Evolutionary conservation across 495 filamentous ascomycete genomes (phyloP).

Genomic region (Neurospora sp.): DNA sequence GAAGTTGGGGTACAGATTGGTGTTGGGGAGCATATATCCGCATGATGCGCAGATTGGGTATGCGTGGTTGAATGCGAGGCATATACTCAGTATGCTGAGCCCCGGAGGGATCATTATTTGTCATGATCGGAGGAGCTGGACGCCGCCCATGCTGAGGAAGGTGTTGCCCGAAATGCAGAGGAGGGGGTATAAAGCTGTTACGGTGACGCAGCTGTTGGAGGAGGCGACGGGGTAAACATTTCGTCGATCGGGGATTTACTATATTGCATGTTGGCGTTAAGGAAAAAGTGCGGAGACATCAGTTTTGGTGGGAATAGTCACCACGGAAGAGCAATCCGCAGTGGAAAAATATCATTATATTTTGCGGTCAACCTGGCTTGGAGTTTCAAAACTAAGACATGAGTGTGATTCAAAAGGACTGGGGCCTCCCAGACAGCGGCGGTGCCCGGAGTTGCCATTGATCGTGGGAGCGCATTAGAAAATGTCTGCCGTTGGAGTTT

Average conservation of each 20-base stretch:
- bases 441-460: not conserved
- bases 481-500: not conserved
- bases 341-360: not conserved
- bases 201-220: constrained; percentile 51
- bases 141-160: constrained; percentile 57
- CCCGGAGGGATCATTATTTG: constrained; percentile 72
- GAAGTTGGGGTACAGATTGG: constrained; percentile 51
- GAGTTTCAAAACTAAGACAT: not conserved
- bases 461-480: not conserved
- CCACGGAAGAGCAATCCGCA: not conserved
- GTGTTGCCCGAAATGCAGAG: constrained; percentile 60
- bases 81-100: constrained; percentile 66
- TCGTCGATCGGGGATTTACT: not conserved
- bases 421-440: not conserved
- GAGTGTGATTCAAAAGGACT: not conserved
- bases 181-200: constrained; percentile 58
- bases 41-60: constrained; percentile 72
- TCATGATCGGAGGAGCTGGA: constrained; percentile 75
- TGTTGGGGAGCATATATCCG: constrained; percentile 75
- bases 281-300: not conserved
- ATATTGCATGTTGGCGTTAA: not conserved
- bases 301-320: not conserved
- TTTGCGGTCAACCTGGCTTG: not conserved
- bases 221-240: constrained; percentile 15
- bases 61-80: constrained; percentile 59